A percentile compares a stretch with the other conserved stretches of the same genome.
These are phyloP conservation scores for Hypericum perforatum DNA, from an alignment of 345 rosid species.

Conservation along the genomic window DNA sequence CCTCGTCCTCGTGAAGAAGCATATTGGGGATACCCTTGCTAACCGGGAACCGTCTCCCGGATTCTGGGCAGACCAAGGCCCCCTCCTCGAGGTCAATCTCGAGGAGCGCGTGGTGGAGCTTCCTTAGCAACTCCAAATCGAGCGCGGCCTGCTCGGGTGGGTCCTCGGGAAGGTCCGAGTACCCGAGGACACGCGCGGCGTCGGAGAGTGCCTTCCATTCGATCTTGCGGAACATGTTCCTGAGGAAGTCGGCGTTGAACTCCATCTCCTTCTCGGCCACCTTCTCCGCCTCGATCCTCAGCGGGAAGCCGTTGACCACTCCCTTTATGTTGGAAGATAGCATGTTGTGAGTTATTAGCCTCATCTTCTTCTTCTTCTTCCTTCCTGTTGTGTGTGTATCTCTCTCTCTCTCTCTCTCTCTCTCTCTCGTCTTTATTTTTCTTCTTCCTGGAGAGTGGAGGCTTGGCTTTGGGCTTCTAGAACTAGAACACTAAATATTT, in stretches of 20 bases:
- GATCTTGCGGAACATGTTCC: constrained; percentile 58
- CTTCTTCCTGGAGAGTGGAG: no score
- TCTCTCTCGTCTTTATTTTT: no score
- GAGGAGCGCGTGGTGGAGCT: constrained; percentile 73
- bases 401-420: no score
- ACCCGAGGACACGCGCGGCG: constrained; percentile 63
- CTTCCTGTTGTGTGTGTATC: no score
- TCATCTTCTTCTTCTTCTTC: constrained; percentile 26
- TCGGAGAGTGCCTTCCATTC: constrained; percentile 72
- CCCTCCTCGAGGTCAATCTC: constrained; percentile 86
- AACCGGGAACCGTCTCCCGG: constrained; percentile 62
- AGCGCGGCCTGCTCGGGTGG: constrained; percentile 34
- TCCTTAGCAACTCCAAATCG: constrained; percentile 53
- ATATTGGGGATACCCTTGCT: constrained; percentile 84
- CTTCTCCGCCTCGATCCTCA: constrained; percentile 50
- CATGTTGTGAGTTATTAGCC: constrained; percentile 83
- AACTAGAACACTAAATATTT: no score
- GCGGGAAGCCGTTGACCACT: constrained; percentile 72
- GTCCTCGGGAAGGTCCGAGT: constrained; percentile 53
- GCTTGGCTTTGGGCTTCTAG: no score
- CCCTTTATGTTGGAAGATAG: constrained; percentile 84
- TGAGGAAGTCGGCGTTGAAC: constrained; percentile 63
- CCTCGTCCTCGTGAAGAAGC: constrained; percentile 96
- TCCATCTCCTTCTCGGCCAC: constrained; percentile 59
- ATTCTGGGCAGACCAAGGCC: constrained; percentile 81